These are phyloP conservation scores for Sungouiella thailandica DNA, from an alignment of 805 yeast genomes.

Conservation along the genomic window DNA sequence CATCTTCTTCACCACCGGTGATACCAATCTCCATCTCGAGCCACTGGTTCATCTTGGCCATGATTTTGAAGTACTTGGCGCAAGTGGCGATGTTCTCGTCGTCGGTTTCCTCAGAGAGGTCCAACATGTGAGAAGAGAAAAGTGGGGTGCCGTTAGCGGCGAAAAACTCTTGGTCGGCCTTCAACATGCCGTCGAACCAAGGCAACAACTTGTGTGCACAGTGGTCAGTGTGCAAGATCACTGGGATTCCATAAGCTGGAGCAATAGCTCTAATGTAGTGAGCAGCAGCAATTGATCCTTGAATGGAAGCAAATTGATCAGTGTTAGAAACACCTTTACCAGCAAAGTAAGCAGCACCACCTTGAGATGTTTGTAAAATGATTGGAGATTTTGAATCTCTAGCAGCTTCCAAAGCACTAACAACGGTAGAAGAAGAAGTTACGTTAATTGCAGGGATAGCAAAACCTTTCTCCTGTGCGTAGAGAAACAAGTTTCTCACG, in stretches of 20 bases:
- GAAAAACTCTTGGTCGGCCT: conserved; percentile 92
- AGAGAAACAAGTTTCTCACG: conserved; percentile 78
- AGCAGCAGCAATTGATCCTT: conserved; percentile 95
- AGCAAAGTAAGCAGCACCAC: conserved; percentile 99
- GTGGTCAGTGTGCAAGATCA: conserved; percentile 95
- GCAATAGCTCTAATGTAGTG: conserved; percentile 96
- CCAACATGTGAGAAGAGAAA: conserved; percentile 99
- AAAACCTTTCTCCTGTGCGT: conserved; percentile 88
- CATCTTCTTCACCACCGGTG: conserved; percentile 99
- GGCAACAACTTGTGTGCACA: conserved; percentile 97
- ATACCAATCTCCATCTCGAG: conserved; percentile 99
- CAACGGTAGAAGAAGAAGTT: conserved; percentile 93
- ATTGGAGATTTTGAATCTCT: conserved; percentile 72
- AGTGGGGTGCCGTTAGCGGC: conserved; percentile 86
- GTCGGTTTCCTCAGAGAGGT: conserved; percentile 93
- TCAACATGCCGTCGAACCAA: conserved; percentile 98
- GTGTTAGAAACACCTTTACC: conserved; percentile 97
- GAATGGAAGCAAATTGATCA: conserved; percentile 90
- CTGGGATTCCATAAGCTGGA: conserved; percentile 95
- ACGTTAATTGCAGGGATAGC: conserved; percentile 99
- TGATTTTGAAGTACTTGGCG: conserved; percentile 91
- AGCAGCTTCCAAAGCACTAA: conserved; percentile 45
- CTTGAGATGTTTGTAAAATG: conserved; percentile 94
- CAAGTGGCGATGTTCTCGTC: conserved; percentile 93
- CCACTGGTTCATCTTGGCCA: conserved; percentile 93